Conservation (phyloP, 306 rosid genomes). For the Dalbergia oliveri region DNA sequence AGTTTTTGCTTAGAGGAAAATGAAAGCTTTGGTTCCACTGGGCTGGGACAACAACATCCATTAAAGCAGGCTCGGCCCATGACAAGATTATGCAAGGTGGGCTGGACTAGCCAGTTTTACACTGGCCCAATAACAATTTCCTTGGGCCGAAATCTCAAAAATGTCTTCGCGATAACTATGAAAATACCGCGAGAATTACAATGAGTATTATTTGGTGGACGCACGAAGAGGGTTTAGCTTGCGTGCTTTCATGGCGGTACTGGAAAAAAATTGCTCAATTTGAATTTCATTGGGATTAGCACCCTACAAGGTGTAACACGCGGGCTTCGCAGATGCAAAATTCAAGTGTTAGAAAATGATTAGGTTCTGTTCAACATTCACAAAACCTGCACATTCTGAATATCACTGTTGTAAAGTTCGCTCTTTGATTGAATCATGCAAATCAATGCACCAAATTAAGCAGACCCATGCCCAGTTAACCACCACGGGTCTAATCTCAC, state of each 20-base stretch:
- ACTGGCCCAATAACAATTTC: not conserved
- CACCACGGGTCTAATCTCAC: conserved; percentile 55
- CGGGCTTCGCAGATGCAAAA: not conserved
- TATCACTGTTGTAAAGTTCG: conserved; percentile 33
- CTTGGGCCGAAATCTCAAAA: not conserved
- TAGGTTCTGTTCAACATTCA: conserved; percentile 49
- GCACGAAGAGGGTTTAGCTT: not conserved
- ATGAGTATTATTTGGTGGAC: not conserved
- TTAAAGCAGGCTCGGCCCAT: not conserved
- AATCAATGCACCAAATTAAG: conserved; percentile 58
- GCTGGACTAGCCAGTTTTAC: not conserved
- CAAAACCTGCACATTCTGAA: conserved; percentile 37
- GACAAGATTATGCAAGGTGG: not conserved
- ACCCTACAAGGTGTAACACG: not conserved
- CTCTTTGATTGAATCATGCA: conserved; percentile 58
- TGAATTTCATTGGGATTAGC: not conserved
- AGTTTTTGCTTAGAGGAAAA: too few species aligned
- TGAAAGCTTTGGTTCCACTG: not conserved
- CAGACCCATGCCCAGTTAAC: conserved; percentile 64
- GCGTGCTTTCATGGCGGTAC: not conserved
- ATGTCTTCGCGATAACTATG: not conserved
- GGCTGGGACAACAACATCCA: not conserved
- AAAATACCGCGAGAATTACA: not conserved
- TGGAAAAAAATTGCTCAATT: not conserved
- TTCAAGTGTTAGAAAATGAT: conserved; percentile 42